These are phyloP conservation scores for Aspergillus sojae DNA, from an alignment of 2,329 filamentous ascomycete species.

Conservation along the genomic window DNA sequence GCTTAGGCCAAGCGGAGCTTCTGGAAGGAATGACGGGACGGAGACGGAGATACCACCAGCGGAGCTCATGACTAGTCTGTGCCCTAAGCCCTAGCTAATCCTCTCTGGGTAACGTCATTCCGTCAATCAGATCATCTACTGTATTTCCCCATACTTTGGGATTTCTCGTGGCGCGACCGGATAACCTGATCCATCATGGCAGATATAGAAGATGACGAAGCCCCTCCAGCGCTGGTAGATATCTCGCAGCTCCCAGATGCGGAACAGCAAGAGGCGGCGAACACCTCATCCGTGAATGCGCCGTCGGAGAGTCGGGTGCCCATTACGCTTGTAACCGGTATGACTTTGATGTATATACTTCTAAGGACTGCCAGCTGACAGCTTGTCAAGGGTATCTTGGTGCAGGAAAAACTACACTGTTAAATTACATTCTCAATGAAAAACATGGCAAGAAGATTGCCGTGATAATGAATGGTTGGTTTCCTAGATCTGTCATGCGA, in stretches of 20 bases:
- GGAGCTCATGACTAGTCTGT: constrained; percentile 30
- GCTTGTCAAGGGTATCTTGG: constrained; percentile 76
- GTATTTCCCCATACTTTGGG: not conserved
- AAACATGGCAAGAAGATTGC: constrained; percentile 98
- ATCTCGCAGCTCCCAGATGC: constrained; percentile 33
- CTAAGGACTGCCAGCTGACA: constrained; percentile 9
- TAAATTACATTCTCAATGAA: constrained; percentile 94
- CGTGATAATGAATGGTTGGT: constrained; percentile 86
- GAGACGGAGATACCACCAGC: constrained; percentile 2
- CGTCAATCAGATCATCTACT: constrained; percentile 11
- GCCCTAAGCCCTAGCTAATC: constrained; percentile 39
- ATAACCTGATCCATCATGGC: not conserved
- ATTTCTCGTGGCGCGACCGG: constrained; percentile 7
- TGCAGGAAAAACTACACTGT: constrained; percentile 89
- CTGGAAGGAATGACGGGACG: constrained; percentile 11
- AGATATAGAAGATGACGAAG: constrained; percentile 46
- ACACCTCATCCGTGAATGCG: constrained; percentile 25
- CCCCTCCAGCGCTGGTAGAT: constrained; percentile 49
- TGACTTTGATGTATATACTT: constrained; percentile 8
- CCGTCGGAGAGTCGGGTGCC: constrained; percentile 45
- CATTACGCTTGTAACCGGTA: constrained; percentile 55
- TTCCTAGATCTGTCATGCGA: not conserved
- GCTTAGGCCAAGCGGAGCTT: constrained; percentile 15
- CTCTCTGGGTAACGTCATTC: constrained; percentile 26
- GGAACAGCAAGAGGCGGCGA: constrained; percentile 20